A percentile compares a stretch with the other conserved stretches of the same genome.
These are phyloP conservation scores for Backusella sp. DNA, from an alignment of 192 early-diverging fungal species.

Conservation along the genomic window DNA sequence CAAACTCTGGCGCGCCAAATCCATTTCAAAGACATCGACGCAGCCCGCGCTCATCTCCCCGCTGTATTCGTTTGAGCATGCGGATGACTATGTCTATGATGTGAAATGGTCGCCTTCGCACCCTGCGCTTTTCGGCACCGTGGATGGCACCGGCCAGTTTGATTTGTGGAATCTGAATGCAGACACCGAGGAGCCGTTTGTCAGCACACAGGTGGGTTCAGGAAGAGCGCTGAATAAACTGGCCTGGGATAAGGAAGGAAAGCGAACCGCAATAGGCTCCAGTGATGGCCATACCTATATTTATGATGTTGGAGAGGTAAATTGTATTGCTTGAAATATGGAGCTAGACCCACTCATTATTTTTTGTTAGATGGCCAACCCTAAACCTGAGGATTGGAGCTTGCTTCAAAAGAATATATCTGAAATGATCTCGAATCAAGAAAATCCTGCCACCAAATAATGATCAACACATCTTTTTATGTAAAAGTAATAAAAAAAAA, in stretches of 20 bases:
- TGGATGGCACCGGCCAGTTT: slow-evolving; percentile 88
- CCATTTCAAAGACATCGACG: slow-evolving; percentile 50
- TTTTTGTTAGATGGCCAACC: slow-evolving; percentile 45
- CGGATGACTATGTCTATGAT: slow-evolving; percentile 97
- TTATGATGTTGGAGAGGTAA: slow-evolving; percentile 93
- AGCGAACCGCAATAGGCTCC: slow-evolving; percentile 75
- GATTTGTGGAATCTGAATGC: slow-evolving; percentile 93
- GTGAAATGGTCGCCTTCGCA: slow-evolving; percentile 97
- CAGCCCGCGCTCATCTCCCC: slow-evolving; percentile 52
- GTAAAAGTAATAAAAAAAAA: not conserved
- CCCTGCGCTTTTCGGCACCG: slow-evolving; percentile 89
- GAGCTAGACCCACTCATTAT: not conserved
- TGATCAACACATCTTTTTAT: not conserved
- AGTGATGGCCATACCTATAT: slow-evolving; percentile 83
- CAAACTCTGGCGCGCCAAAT: slow-evolving; percentile 88
- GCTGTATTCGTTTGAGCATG: slow-evolving; percentile 86
- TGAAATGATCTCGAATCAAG: slow-evolving; percentile 52
- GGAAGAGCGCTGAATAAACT: slow-evolving; percentile 89
- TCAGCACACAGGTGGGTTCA: slow-evolving; percentile 55
- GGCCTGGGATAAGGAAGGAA: slow-evolving; percentile 91
- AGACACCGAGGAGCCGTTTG: slow-evolving; percentile 73
- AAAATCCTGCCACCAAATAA: slow-evolving; percentile 32
- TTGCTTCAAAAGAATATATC: slow-evolving; percentile 51
- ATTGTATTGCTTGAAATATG: not conserved
- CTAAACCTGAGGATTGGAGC: slow-evolving; percentile 51